A percentile compares a stretch with the other conserved stretches of the same genome.
These are phyloP conservation scores for Coniochaeta sp. DNA, from an alignment of 2,329 filamentous ascomycete species.

Conservation along the genomic window DNA sequence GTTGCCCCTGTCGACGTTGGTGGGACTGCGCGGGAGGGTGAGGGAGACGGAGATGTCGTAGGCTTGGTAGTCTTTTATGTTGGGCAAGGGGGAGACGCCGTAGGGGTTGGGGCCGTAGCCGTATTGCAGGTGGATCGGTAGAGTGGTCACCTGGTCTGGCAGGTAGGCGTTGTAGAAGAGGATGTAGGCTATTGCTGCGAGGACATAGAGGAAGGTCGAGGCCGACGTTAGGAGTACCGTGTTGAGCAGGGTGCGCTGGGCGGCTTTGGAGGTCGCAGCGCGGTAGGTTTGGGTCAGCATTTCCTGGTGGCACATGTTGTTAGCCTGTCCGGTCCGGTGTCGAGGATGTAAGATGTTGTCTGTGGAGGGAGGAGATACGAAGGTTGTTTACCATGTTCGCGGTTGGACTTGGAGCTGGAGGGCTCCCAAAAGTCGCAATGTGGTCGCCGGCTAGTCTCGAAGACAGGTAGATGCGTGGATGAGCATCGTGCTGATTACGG, in stretches of 20 bases:
- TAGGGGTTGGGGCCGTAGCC: conserved; percentile 48
- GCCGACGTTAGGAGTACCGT: conserved; percentile 34
- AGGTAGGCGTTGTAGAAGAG: conserved; percentile 50
- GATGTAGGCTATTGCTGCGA: conserved; percentile 41
- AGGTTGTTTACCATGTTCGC: background rate
- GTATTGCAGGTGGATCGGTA: conserved; percentile 51
- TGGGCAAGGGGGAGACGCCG: conserved; percentile 39
- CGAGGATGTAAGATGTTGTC: too few relatives aligned
- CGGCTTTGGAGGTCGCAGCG: conserved; percentile 39
- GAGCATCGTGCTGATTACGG: background rate
- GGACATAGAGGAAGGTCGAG: conserved; percentile 34
- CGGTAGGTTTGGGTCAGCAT: conserved; percentile 20
- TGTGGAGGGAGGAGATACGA: background rate
- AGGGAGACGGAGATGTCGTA: conserved; percentile 80
- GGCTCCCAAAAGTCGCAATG: background rate
- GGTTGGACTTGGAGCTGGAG: background rate
- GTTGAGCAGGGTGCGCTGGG: conserved; percentile 42
- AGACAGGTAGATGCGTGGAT: background rate
- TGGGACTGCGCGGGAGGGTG: conserved; percentile 66
- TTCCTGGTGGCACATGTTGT: background rate
- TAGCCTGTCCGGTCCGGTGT: background rate
- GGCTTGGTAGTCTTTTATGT: conserved; percentile 62
- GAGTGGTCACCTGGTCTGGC: conserved; percentile 43
- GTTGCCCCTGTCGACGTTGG: conserved; percentile 74
- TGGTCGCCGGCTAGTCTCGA: background rate